Percentiles rank a stretch among this genome's conserved stretches.
phyloP scores from a whole-genome alignment of 2,329 filamentous ascomycete species.

The Stromatinia cepivora region DNA sequence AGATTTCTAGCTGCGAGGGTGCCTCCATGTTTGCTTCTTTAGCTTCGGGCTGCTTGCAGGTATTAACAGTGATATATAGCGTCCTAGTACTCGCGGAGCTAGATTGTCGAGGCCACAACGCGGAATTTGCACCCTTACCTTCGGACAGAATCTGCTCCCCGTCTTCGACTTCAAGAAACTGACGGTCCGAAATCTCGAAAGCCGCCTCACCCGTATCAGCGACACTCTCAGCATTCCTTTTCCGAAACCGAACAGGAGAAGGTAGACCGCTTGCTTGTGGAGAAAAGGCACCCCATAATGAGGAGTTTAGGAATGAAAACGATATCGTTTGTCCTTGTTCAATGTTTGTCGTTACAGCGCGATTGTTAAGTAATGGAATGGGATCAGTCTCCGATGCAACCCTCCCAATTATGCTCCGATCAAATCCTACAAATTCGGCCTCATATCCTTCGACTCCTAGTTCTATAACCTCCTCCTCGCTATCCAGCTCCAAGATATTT shows the following conservation, averaged over 20 bases:
- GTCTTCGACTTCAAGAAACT: conserved; percentile 6
- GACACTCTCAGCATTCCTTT: conserved; percentile 26
- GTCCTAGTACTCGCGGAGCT: conserved; percentile 29
- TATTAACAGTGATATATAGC: conserved; percentile 82
- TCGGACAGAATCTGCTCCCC: background rate
- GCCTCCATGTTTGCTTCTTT: conserved; percentile 36
- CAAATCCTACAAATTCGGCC: conserved; percentile 61
- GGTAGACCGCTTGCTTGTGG: conserved; percentile 42
- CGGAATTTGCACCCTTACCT: background rate
- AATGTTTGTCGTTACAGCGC: conserved; percentile 59
- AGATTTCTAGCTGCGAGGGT: conserved; percentile 75
- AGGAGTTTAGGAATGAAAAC: conserved; percentile 62
- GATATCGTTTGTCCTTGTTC: conserved; percentile 60
- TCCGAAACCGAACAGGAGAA: conserved; percentile 35
- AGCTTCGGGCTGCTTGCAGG: conserved; percentile 70
- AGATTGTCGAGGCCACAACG: conserved; percentile 29
- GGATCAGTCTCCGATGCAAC: conserved; percentile 51
- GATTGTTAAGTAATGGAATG: conserved; percentile 63
- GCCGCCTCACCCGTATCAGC: conserved; percentile 21
- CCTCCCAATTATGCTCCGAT: conserved; percentile 63
- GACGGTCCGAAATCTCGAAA: conserved; percentile 18
- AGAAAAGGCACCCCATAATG: conserved; percentile 50
- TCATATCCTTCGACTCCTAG: conserved; percentile 50
- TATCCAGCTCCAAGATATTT: conserved; percentile 38
- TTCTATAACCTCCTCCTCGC: conserved; percentile 40